Base-by-base conservation (phyloP, 306 rosid species). In the Amphicarpaea edgeworthii region DNA sequence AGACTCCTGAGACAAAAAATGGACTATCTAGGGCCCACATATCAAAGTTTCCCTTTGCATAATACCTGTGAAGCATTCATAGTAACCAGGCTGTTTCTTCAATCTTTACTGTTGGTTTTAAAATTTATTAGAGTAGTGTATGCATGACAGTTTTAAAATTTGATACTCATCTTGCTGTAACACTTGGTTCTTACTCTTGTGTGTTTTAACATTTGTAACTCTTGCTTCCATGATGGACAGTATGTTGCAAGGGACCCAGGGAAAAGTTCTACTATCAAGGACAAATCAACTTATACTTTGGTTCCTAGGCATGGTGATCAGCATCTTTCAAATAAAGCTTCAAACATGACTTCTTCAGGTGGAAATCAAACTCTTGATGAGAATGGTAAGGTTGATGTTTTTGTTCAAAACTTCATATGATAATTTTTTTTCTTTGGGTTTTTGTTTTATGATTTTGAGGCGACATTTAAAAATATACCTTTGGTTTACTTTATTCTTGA, bases 171-270 rank as follows among this genome's bases (percentile, higher is more conserved):
- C 19, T n/a, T 7, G 63, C 28, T 34, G 23, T 17, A 53, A 21
- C 34, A 32, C 10, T 6, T 65, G 40, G 69, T 15, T 82, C 41
- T 73, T 47, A 43, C 37, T 15, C 23, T 24, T 24, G 15, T 26
- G 24, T 69, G 21, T 76, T 55, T 58, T 63, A 70, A 30, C 76
- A 54, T 47, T 55, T 54, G 67, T 26, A 34, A 46, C 42, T 45
- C 47, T 68, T 72, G 59, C 75, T 14, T 87, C 42, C 76, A 32
- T 72, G 51, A 63, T 83, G 85, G 16, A 41, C 93, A 88, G 96
- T 87, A 91, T 82, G 93, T 91, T 79, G 73, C 85, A 49, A 84
- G 87, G 81, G 88, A 88, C 82, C 64, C 86, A 10, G 71, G 71
- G n/a, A 91, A 88, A 80, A 76, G 77, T 72, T 67, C 76, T 42